phyloP scores from a whole-genome alignment of 2,329 filamentous ascomycete species.

The Penicillium sp. region DNA sequence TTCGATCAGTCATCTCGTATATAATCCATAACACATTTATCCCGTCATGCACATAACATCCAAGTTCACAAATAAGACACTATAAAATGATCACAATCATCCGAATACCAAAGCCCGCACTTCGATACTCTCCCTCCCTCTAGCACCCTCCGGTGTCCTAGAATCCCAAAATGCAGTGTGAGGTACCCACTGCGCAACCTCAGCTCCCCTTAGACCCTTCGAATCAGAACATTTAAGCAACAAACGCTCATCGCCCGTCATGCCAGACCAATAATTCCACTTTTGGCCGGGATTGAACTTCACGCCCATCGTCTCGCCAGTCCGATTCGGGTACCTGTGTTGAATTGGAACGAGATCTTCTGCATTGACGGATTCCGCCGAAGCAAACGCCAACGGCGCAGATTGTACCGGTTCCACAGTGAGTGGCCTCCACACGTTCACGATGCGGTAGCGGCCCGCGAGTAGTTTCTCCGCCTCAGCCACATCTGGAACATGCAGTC shows the following conservation, averaged over 20 bases:
- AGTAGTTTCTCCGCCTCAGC: conserved; percentile 71
- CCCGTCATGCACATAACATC: not conserved
- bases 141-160: conserved; percentile 69
- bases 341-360: conserved; percentile 72
- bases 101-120: conserved; percentile 85
- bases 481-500: conserved; percentile 62
- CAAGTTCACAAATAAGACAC: not conserved
- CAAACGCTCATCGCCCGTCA: conserved; percentile 73
- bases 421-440: conserved; percentile 83
- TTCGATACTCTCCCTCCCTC: conserved; percentile 84
- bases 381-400: conserved; percentile 62
- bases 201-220: conserved; percentile 51
- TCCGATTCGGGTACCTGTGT: conserved; percentile 72
- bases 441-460: conserved; percentile 73
- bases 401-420: conserved; percentile 60
- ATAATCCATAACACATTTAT: too few species aligned
- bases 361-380: conserved; percentile 55
- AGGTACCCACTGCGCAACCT: conserved; percentile 56
- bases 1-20: too few species aligned
- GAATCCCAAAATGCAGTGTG: conserved; percentile 83
- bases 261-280: conserved; percentile 82
- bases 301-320: conserved; percentile 75
- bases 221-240: conserved; percentile 77
- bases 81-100: conserved; percentile 22
- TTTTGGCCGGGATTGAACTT: conserved; percentile 63